phyloP scores from a whole-genome alignment of 345 rosid species.

The Anastatica hierochuntica region DNA sequence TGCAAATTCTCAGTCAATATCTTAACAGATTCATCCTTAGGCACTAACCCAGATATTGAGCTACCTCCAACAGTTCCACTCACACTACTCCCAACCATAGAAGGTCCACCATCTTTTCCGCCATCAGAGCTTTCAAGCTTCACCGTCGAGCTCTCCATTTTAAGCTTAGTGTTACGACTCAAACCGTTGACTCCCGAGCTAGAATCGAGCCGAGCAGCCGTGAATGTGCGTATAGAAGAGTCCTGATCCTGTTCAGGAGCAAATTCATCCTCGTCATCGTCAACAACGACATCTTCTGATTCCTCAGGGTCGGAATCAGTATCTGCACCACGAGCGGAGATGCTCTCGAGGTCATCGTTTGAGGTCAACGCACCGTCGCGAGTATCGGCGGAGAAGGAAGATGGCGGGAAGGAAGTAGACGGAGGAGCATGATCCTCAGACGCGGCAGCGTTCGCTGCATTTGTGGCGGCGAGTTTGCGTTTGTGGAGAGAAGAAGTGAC shows the following conservation, averaged over 20 bases:
- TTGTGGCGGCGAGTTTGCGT: slow-evolving; percentile 68
- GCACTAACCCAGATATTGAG: slow-evolving; percentile 40
- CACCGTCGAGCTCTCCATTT: slow-evolving; percentile 52
- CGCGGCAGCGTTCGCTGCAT: slow-evolving; percentile 42
- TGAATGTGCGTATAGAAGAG: slow-evolving; percentile 84
- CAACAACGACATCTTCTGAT: slow-evolving; percentile 80
- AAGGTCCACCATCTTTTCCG: slow-evolving; percentile 44
- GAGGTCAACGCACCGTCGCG: slow-evolving; percentile 90
- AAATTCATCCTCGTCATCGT: slow-evolving; percentile 84
- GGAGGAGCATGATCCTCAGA: slow-evolving; percentile 75
- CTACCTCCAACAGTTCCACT: slow-evolving; percentile 29
- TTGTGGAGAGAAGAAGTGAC: slow-evolving; percentile 90
- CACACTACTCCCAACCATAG: slow-evolving; percentile 33
- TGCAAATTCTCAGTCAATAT: slow-evolving; percentile 85
- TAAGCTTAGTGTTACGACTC: slow-evolving; percentile 52
- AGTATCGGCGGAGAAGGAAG: slow-evolving; percentile 89
- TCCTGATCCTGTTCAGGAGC: slow-evolving; percentile 48
- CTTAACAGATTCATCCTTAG: slow-evolving; percentile 72
- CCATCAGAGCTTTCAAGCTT: slow-evolving; percentile 71
- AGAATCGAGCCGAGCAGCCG: slow-evolving; percentile 69
- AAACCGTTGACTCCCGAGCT: slow-evolving; percentile 31
- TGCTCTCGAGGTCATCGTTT: slow-evolving; percentile 95
- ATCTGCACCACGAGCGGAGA: slow-evolving; percentile 82
- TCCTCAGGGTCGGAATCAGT: slow-evolving; percentile 83
- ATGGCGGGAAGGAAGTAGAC: slow-evolving; percentile 47